Base-by-base conservation (phyloP, 2,329 filamentous ascomycete genomes). In the Penicillium hesseltinei region DNA sequence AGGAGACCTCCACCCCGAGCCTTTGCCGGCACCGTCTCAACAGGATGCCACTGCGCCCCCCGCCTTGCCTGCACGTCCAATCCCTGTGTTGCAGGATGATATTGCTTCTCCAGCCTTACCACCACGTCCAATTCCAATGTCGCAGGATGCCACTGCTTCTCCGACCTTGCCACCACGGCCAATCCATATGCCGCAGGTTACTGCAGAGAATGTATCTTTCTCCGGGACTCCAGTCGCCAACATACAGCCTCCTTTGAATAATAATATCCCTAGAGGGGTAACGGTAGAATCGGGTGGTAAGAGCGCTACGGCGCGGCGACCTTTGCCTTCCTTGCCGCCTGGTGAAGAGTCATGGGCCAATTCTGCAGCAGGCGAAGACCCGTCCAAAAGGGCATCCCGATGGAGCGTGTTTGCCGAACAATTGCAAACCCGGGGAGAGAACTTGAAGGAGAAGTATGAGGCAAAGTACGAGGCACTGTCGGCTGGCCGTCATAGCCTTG, bases 401-500 rank as follows among this genome's bases (percentile, higher is more conserved):
- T 73, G 71, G 71, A 72, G 68, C 57, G 66, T 69, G 2, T 60
- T 71, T 29, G 56, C 66, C 10, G 69, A 62, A 7, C 63, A 70
- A 51, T 39, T 68, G 3, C 62, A 68, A 29, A 56, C 42, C 3
- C 60, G 56, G 11, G 58, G 62, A 8, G 66, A 68, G 13, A 52
- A 54, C 36, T 66, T 59, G 62, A 71, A 54, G 29, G 70, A 67
- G 19, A 67, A 60, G 39, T 62, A 66, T 17, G 68, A 68, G 23
- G 59, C 56, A 17, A 67, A 60, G 35, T 62, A 66, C n/a, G 68
- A 68, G 27, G 59, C 55, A 4, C 27, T 64, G 23, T 58, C 64
- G 10, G 52, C 63, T 4, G 65, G 66, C 29, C 71, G 70, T 40
- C 61, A 66, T 51, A 73, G 70, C 56, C 58, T 73, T 47, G 72